These are phyloP conservation scores for Vigna mungo DNA, from an alignment of 306 rosid species.

Conservation along the genomic window DNA sequence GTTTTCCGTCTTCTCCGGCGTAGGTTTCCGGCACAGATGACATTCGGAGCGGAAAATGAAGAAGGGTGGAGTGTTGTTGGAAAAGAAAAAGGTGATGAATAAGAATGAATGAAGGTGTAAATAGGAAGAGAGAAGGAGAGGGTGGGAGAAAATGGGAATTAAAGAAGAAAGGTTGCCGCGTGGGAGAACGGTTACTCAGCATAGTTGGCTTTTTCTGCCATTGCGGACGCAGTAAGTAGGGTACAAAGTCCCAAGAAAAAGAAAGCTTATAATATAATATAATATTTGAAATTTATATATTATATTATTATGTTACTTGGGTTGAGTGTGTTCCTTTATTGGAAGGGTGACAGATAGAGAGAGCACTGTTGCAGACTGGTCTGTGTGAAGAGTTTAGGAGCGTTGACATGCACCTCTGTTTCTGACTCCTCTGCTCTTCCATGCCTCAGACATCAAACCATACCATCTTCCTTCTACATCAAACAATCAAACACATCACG, in stretches of 20 bases:
- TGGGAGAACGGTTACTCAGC: constrained; percentile 76
- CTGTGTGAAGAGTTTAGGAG: constrained; percentile 44
- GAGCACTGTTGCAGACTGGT: not conserved
- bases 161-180: constrained; percentile 69
- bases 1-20: constrained; percentile 46
- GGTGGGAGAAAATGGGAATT: constrained; percentile 39
- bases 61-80: not conserved
- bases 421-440: constrained; percentile 42
- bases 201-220: constrained; percentile 61
- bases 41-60: constrained; percentile 37
- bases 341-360: not conserved
- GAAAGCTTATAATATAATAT: too few species aligned
- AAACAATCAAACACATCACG: constrained; percentile 52
- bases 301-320: not conserved
- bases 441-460: constrained; percentile 47
- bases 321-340: not conserved
- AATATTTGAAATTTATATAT: too few species aligned
- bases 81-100: not conserved
- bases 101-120: not conserved
- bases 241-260: constrained; percentile 39
- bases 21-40: constrained; percentile 43
- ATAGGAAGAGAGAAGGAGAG: constrained; percentile 48
- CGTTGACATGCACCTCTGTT: constrained; percentile 74
- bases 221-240: constrained; percentile 37
- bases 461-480: constrained; percentile 63